These are phyloP conservation scores for Pyrenophora seminiperda DNA, from an alignment of 2,329 filamentous ascomycete species.

Conservation along the genomic window DNA sequence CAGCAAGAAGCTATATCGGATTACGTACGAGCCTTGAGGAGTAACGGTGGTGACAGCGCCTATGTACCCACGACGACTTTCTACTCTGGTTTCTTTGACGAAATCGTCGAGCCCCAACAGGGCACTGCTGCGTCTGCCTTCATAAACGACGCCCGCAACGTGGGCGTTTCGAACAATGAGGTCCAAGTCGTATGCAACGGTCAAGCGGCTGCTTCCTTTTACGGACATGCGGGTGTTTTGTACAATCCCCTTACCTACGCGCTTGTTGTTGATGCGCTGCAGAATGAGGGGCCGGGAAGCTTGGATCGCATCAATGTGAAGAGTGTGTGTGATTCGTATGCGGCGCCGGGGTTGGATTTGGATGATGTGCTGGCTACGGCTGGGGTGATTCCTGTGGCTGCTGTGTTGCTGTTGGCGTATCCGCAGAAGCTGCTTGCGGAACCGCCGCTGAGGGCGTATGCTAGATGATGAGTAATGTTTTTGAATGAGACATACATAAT, in stretches of 20 bases:
- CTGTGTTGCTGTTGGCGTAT: slow-evolving; percentile 33
- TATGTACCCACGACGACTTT: slow-evolving; percentile 63
- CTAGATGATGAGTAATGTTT: slow-evolving; percentile 14
- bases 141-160: slow-evolving; percentile 49
- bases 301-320: slow-evolving; percentile 48
- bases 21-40: slow-evolving; percentile 52
- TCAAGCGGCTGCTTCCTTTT: slow-evolving; percentile 52
- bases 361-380: slow-evolving; percentile 55
- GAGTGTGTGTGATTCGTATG: slow-evolving; percentile 48
- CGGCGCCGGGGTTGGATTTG: slow-evolving; percentile 50
- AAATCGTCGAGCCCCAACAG: slow-evolving; percentile 59
- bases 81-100: slow-evolving; percentile 56
- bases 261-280: slow-evolving; percentile 57
- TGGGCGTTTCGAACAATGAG: slow-evolving; percentile 59
- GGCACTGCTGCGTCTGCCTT: slow-evolving; percentile 56
- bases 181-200: slow-evolving; percentile 53
- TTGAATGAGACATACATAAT: no score
- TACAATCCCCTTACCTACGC: slow-evolving; percentile 56
- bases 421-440: slow-evolving; percentile 45
- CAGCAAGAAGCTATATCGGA: slow-evolving; percentile 56
- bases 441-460: slow-evolving; percentile 52
- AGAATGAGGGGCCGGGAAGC: slow-evolving; percentile 53
- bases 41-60: slow-evolving; percentile 55
- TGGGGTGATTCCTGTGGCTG: slow-evolving; percentile 50
- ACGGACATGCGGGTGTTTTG: slow-evolving; percentile 58